Evolutionary conservation across 1,139 yeast species (phyloP).

Genomic region (Lodderomyces jiufengensis): DNA sequence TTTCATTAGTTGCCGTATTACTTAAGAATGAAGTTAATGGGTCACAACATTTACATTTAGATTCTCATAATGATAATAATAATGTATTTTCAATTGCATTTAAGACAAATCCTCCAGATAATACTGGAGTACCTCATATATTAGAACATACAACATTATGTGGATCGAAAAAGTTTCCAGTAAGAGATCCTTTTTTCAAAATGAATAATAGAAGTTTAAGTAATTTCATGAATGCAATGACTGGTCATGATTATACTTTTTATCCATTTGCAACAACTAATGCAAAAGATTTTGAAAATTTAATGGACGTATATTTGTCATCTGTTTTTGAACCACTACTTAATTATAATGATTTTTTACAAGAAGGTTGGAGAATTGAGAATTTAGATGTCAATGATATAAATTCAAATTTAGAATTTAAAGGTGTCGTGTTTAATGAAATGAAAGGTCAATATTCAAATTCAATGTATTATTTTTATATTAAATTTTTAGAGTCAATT

Average conservation of each 20-base stretch:
- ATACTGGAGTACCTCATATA: conserved; percentile 94
- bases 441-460: conserved; percentile 98
- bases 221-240: conserved; percentile 98
- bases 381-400: conserved; percentile 58
- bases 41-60: conserved; percentile 80
- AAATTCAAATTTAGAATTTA: conserved; percentile 61
- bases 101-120: conserved; percentile 91
- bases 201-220: conserved; percentile 87
- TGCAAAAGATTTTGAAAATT: conserved; percentile 69
- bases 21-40: conserved; percentile 67
- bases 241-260: conserved; percentile 93
- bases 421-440: conserved; percentile 96
- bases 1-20: conserved; percentile 75
- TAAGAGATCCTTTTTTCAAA: conserved; percentile 94
- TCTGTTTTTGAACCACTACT: conserved; percentile 82
- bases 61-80: conserved; percentile 67
- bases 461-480: conserved; percentile 81
- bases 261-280: conserved; percentile 97
- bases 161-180: conserved; percentile 88
- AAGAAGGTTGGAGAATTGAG: conserved; percentile 98
- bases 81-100: conserved; percentile 88
- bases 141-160: conserved; percentile 93
- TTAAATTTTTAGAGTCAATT: conserved; percentile 77
- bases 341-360: conserved; percentile 76
- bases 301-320: conserved; percentile 85